These are phyloP conservation scores for Diplodia mutila DNA, from an alignment of 2,329 filamentous ascomycete genomes.

Conservation along the genomic window DNA sequence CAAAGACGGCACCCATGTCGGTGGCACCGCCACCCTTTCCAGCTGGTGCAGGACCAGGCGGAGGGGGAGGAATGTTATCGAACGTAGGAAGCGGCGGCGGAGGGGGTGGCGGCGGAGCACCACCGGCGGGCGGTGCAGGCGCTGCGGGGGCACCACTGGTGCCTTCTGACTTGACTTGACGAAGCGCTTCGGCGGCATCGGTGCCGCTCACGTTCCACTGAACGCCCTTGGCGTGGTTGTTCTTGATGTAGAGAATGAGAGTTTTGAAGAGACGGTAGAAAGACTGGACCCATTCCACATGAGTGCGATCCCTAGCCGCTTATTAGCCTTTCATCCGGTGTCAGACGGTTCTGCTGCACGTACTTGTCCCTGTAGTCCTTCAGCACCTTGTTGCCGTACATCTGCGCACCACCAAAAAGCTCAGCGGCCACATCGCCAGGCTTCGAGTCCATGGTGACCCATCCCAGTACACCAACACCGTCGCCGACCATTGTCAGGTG, in stretches of 20 bases:
- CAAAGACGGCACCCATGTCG: slow-evolving; percentile 87
- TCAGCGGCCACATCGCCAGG: slow-evolving; percentile 87
- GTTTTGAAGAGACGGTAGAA: slow-evolving; percentile 90
- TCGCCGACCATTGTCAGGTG: slow-evolving; percentile 88
- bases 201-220: slow-evolving; percentile 83
- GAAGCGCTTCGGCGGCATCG: slow-evolving; percentile 71
- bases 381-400: slow-evolving; percentile 91
- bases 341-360: slow-evolving; percentile 32
- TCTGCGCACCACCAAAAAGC: slow-evolving; percentile 80
- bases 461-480: slow-evolving; percentile 85
- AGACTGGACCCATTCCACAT: slow-evolving; percentile 88
- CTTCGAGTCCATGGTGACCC: slow-evolving; percentile 81
- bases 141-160: slow-evolving; percentile 47
- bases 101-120: slow-evolving; percentile 63
- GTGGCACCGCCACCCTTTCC: slow-evolving; percentile 48
- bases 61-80: slow-evolving; percentile 57
- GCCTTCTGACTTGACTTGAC: slow-evolving; percentile 55
- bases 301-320: slow-evolving; percentile 37
- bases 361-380: slow-evolving; percentile 87
- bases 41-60: slow-evolving; percentile 50
- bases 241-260: slow-evolving; percentile 80
- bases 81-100: slow-evolving; percentile 63
- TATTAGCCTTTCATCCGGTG: not conserved
- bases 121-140: slow-evolving; percentile 57
- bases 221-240: slow-evolving; percentile 77